Conservation (phyloP, 305 asterid genomes). For the Fraxinus latifolia region DNA sequence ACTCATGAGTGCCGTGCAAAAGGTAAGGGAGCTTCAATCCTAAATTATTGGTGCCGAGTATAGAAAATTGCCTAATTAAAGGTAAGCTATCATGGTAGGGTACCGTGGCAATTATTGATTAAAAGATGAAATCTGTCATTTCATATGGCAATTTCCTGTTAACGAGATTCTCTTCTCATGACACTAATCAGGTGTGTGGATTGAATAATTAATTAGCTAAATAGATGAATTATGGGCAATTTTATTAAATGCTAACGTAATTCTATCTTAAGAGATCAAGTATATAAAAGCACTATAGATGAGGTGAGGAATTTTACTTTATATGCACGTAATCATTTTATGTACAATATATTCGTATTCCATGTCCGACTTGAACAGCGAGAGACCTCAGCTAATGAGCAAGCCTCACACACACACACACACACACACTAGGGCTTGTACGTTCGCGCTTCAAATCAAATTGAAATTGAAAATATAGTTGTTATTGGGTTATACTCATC, state of each 20-base stretch:
- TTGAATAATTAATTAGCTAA: too few relatives aligned
- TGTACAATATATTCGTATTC: too few relatives aligned
- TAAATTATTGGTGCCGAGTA: not conserved
- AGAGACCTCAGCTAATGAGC: not conserved
- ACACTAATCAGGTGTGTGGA: not conserved
- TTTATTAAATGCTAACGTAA: too few relatives aligned
- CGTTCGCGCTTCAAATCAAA: too few relatives aligned
- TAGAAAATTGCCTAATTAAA: not conserved
- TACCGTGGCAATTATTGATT: not conserved
- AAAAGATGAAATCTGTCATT: not conserved
- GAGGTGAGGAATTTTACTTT: too few relatives aligned
- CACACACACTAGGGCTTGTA: too few relatives aligned
- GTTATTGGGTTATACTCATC: too few relatives aligned
- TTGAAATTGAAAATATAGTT: too few relatives aligned
- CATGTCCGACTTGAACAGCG: not conserved
- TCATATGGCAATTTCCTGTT: not conserved
- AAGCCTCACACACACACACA: too few relatives aligned
- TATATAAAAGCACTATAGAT: not conserved
- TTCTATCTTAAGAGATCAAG: not conserved
- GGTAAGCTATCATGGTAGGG: not conserved
- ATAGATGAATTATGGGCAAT: not conserved
- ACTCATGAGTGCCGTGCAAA: not conserved
- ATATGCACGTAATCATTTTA: not conserved
- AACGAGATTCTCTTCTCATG: not conserved
- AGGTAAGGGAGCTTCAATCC: not conserved